Conservation (phyloP, 768 basidiomycete species). For the Lyophyllum shimeji region DNA sequence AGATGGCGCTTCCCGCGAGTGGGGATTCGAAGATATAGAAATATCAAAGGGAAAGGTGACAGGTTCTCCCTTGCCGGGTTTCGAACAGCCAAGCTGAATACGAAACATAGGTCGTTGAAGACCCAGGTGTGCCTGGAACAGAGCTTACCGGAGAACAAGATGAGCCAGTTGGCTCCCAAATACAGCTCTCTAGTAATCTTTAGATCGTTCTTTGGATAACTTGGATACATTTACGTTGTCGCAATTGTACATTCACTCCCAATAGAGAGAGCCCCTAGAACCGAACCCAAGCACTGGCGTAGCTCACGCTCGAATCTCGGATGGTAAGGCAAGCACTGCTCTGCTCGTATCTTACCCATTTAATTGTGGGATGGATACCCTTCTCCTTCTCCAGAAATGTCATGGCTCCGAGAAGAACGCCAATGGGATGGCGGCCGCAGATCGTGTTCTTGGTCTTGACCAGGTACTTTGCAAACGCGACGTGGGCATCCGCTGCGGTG, state of each 20-base stretch:
- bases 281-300: conserved; percentile 85
- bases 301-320: conserved; percentile 90
- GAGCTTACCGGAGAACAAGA: conserved; percentile 50
- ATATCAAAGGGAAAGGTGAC: conserved; percentile 59
- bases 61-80: background rate
- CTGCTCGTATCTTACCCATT: conserved; percentile 94
- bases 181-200: conserved; percentile 36
- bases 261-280: conserved; percentile 40
- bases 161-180: conserved; percentile 55
- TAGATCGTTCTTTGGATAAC: conserved; percentile 11
- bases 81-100: background rate
- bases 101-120: conserved; percentile 58
- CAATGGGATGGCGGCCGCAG: conserved; percentile 95
- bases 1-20: conserved; percentile 62
- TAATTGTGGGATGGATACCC: conserved; percentile 40
- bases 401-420: conserved; percentile 83
- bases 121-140: conserved; percentile 67
- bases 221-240: background rate
- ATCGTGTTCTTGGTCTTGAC: conserved; percentile 88
- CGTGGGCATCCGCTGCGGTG: conserved; percentile 56
- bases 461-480: conserved; percentile 66
- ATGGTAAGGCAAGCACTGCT: conserved; percentile 72
- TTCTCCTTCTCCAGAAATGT: conserved; percentile 48
- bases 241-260: conserved; percentile 1
- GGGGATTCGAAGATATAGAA: conserved; percentile 79